Evolutionary conservation across 2,329 filamentous ascomycete genomes (phyloP).

Genomic region (Cladosporium sp.): DNA sequence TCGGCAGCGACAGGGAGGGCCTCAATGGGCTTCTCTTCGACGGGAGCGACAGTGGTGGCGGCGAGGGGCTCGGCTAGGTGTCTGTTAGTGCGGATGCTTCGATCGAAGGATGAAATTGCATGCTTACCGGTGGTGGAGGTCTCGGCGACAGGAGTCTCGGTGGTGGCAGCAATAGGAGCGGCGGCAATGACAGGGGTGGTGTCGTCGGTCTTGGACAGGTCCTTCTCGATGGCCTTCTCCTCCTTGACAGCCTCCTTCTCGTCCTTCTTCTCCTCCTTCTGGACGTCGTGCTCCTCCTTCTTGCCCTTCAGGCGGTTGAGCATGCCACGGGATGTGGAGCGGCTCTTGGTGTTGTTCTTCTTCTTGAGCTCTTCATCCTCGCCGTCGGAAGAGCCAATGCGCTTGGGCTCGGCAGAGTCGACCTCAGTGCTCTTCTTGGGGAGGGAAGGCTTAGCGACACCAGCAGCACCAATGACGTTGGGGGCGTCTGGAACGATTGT

Average conservation of each 20-base stretch:
- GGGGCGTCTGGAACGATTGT: slow-evolving; percentile 30
- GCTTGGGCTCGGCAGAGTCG: slow-evolving; percentile 40
- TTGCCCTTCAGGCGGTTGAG: slow-evolving; percentile 60
- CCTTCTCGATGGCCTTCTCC: slow-evolving; percentile 34
- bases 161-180: not conserved
- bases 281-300: slow-evolving; percentile 55
- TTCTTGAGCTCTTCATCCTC: slow-evolving; percentile 43
- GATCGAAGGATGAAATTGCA: not conserved
- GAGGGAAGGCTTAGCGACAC: slow-evolving; percentile 32
- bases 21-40: slow-evolving; percentile 40
- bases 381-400: slow-evolving; percentile 46
- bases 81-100: slow-evolving; percentile 25
- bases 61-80: slow-evolving; percentile 31
- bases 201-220: slow-evolving; percentile 40
- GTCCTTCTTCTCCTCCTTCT: slow-evolving; percentile 48
- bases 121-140: slow-evolving; percentile 13
- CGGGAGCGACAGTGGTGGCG: slow-evolving; percentile 25
- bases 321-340: slow-evolving; percentile 59
- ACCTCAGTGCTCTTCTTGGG: slow-evolving; percentile 52
- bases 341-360: slow-evolving; percentile 59
- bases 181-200: slow-evolving; percentile 36
- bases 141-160: not conserved
- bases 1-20: slow-evolving; percentile 14
- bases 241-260: slow-evolving; percentile 43
- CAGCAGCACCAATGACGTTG: slow-evolving; percentile 34